Evolutionary conservation across 352 stramenopile genomes (phyloP), one percentile per base, ranked within the genome.

Genomic region (Phytopythium mirpurense): DNA sequence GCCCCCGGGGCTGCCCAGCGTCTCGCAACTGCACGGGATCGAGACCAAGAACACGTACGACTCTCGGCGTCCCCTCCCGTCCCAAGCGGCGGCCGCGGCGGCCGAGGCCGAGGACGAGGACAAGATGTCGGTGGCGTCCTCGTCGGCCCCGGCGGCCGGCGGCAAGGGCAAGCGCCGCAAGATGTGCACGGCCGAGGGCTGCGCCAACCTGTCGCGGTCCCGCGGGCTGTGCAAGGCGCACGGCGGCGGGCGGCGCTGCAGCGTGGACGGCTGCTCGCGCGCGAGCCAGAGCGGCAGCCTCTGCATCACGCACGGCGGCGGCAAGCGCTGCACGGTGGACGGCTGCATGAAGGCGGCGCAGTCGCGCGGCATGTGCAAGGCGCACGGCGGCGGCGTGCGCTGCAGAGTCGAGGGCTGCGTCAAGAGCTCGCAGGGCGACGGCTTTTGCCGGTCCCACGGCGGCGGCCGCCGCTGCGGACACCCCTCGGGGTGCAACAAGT

Each of bases 351-450:
- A 91, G 56, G 80, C 83, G 23, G 83, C 83, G 11, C 83, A 93
- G 45, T 88, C 76, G 15, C 74, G 80, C 19, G 83, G 83, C 9
- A 91, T 91, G 83, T 93, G 83, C 64, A 93, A 93, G 59, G 83
- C 83, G 9, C 83, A 93, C 47, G 83, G 83, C 18, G 83, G 83
- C 38, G 83, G 83, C 27, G 80, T 90, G 26, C 83, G 83, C n/a
- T 93, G 83, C 56, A 80, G 78, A 45, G 70, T 89, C n/a, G 78
- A 89, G n/a, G 83, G 74, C 19, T 93, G 83, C 59, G 65, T 72
- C 10, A 93, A 93, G 63, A 90, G 79, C 59, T 90, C 78, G 5
- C 83, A 93, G 48, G 80, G 83, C 27, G 83, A 89, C 49, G 83
- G 83, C n/a, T 93, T 88, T 54, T 93, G 83, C 51, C 83, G 83